These are phyloP conservation scores for Cynanchum wilfordii DNA, from an alignment of 257 asterid genomes.

Conservation along the genomic window DNA sequence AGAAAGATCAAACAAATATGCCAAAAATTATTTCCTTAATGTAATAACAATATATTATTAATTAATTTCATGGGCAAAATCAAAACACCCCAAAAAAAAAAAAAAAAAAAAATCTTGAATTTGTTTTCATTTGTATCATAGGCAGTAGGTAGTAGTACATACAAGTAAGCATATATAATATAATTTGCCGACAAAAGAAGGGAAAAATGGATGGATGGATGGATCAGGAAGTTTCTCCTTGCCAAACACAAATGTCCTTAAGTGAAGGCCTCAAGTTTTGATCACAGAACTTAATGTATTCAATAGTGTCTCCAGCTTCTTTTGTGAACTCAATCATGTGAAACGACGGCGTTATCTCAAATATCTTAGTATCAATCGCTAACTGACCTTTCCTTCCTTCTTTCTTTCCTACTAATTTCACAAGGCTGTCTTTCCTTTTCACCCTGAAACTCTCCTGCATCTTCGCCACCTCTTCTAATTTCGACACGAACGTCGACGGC, in stretches of 20 bases:
- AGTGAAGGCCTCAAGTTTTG: slow-evolving; percentile 79
- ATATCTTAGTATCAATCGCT: slow-evolving; percentile 74
- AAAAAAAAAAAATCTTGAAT: too few relatives aligned
- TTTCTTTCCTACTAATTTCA: slow-evolving; percentile 55
- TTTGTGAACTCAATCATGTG: slow-evolving; percentile 86
- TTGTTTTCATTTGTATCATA: too few relatives aligned
- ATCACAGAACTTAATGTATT: slow-evolving; percentile 63
- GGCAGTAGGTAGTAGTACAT: too few relatives aligned
- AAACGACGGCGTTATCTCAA: slow-evolving; percentile 83
- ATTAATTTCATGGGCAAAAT: too few relatives aligned
- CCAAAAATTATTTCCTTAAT: too few relatives aligned
- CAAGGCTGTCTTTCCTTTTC: slow-evolving; percentile 51
- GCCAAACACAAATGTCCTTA: slow-evolving; percentile 73
- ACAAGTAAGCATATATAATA: too few relatives aligned
- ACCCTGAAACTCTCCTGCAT: slow-evolving; percentile 52
- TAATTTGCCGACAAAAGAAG: too few relatives aligned
- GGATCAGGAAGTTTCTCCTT: slow-evolving; percentile 17
- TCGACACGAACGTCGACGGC: slow-evolving; percentile 51
- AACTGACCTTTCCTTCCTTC: slow-evolving; percentile 73
- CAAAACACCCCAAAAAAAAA: too few relatives aligned
- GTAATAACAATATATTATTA: too few relatives aligned
- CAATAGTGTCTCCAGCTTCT: slow-evolving; percentile 71
- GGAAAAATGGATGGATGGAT: too few relatives aligned
- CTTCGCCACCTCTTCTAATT: slow-evolving; percentile 63
- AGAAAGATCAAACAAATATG: too few relatives aligned